Evolutionary conservation across 306 rosid species (phyloP).

Genomic region (Abrus pulchellus): DNA sequence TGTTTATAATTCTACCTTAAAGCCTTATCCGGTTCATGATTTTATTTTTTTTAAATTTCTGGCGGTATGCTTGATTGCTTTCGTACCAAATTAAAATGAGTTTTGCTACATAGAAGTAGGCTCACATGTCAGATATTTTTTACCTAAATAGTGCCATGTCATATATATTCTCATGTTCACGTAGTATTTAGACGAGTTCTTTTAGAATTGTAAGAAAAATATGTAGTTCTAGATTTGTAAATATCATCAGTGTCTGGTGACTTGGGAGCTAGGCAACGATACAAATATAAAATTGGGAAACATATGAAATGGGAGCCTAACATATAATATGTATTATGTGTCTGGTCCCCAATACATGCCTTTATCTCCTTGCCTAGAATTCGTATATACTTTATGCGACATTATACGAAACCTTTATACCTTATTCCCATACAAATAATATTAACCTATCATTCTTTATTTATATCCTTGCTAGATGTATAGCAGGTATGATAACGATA

Average conservation of each 20-base stretch:
- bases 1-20: neutral
- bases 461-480: neutral
- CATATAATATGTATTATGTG: neutral
- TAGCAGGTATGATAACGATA: too few relatives aligned
- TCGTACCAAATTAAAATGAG: neutral
- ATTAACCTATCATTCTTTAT: neutral
- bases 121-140: neutral
- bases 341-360: slow-evolving; percentile 3
- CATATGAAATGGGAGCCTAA: neutral
- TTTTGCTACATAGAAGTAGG: neutral
- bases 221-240: neutral
- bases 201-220: slow-evolving; percentile 3
- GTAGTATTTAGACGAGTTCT: too few relatives aligned
- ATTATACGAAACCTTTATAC: slow-evolving; percentile 53
- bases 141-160: too few relatives aligned
- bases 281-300: neutral
- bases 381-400: slow-evolving; percentile 53
- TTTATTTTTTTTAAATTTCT: too few relatives aligned
- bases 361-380: slow-evolving; percentile 20
- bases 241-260: neutral
- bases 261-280: slow-evolving; percentile 14
- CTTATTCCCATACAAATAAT: slow-evolving; percentile 24
- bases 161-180: too few relatives aligned
- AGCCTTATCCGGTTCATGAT: neutral
- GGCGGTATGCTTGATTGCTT: neutral